Evolutionary conservation across 1,139 yeast genomes (phyloP), one percentile per base, ranked within the genome.

Genomic region (Zygoascus meyerae): DNA sequence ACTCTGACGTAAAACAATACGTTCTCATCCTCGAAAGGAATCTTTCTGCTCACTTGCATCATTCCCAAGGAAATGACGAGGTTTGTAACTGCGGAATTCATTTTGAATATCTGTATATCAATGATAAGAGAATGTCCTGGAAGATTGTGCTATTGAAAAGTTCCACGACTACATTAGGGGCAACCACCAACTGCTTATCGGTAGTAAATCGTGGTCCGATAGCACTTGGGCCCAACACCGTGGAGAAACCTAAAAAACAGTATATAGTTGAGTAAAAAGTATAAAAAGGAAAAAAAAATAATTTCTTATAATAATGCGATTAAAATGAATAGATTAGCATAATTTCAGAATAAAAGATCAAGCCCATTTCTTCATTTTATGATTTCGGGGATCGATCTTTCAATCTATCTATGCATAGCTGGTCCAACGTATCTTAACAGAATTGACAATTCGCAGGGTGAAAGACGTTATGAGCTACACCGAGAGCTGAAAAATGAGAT

Each of bases 21-120:
- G 55, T 71, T 70, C 46, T 95, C 92, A 69, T 92, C 79, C 67
- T 90, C 97, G 71, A 90, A 82, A 68, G 92, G 95, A 55, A 92
- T 75, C 66, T 79, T 80, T 71, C 89, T 87, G 56, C 97, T 80
- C 55, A 89, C 84, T 71, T 92, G 97, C 97, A 90, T 92, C 89
- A 89, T 86, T 75, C 83, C 83, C 66, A 92, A 84, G 96, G 90
- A 90, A 78, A 92, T 72, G 59, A 76, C 86, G 62, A 92, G 72
- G 72, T 92, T 90, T 58, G 89, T 71, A 56, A 89, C 73, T 58
- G 95, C 95, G 45, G 98, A 94, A 65, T 86, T 58, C 56, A 58
- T 54, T 45, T 50, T 31, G 16, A 14, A 36, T 42, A 31, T 17
- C 14, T n/a, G 32, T 21, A 37, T 15, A 15, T 11, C 18, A 17